Conservation (phyloP, 441 rosid species). For the Corymbia calophylla region DNA sequence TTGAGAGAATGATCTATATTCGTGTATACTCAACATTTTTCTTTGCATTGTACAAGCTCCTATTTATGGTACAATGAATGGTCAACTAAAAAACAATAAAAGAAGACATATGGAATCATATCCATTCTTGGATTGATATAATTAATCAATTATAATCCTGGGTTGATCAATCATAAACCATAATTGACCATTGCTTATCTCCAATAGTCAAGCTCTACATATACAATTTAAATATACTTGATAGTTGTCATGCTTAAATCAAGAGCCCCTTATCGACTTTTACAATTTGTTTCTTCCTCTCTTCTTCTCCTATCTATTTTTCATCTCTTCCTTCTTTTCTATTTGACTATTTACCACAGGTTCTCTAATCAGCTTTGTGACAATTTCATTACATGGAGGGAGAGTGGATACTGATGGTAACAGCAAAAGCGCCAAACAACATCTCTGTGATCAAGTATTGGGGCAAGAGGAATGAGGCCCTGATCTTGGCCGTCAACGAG, state of each 20-base stretch:
- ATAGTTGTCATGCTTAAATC: neutral
- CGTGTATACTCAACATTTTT: no score
- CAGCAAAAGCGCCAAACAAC: constrained; percentile 87
- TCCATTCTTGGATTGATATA: no score
- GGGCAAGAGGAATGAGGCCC: constrained; percentile 85
- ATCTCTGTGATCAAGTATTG: constrained; percentile 94
- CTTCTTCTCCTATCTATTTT: neutral
- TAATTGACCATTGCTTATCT: no score
- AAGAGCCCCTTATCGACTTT: neutral
- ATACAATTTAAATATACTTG: no score
- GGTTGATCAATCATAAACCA: no score
- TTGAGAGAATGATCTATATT: no score
- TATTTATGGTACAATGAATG: no score
- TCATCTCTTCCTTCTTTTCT: neutral
- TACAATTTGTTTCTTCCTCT: neutral
- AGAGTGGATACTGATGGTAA: constrained; percentile 68
- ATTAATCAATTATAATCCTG: no score
- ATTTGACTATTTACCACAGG: neutral
- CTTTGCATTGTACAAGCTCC: no score
- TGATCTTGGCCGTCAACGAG: constrained; percentile 78
- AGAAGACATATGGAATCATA: no score
- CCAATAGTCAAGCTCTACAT: no score
- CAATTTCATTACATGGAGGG: constrained; percentile 14
- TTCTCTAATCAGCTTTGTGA: neutral
- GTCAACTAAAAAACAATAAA: no score